Conservation (phyloP, 2,329 filamentous ascomycete genomes). For the Alternaria burnsii region DNA sequence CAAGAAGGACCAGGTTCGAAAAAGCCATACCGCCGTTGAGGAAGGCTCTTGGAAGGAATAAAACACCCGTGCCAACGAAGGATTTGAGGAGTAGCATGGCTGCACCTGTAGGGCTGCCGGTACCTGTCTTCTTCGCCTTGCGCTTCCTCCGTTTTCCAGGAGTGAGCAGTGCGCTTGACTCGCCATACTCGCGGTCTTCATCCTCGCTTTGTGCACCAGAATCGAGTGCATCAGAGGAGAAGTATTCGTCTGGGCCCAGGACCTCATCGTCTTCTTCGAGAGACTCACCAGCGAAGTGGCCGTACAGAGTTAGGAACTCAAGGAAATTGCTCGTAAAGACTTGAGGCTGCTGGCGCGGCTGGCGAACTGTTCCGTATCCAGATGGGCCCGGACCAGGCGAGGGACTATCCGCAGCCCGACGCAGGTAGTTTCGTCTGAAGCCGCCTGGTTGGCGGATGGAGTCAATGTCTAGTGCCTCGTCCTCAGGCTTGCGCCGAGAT, state of each 20-base stretch:
- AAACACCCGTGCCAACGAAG: conserved; percentile 94
- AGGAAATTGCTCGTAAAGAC: conserved; percentile 88
- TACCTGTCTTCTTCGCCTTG: conserved; percentile 80
- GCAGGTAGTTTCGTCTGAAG: conserved; percentile 88
- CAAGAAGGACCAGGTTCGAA: conserved; percentile 88
- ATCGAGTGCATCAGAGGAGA: conserved; percentile 77
- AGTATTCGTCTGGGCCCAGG: conserved; percentile 87
- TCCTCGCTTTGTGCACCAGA: conserved; percentile 60
- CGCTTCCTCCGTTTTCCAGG: conserved; percentile 74
- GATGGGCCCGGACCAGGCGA: conserved; percentile 57
- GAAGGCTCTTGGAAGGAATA: conserved; percentile 92
- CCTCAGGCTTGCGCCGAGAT: conserved; percentile 78
- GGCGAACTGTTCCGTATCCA: conserved; percentile 50
- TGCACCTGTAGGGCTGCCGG: conserved; percentile 80
- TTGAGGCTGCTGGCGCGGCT: conserved; percentile 34
- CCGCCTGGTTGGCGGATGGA: conserved; percentile 93
- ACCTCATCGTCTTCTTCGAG: conserved; percentile 96
- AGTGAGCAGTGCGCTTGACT: conserved; percentile 82
- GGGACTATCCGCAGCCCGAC: conserved; percentile 75
- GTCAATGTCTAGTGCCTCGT: conserved; percentile 83
- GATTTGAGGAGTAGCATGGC: conserved; percentile 91
- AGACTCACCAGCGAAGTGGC: conserved; percentile 96
- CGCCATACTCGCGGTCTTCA: conserved; percentile 80
- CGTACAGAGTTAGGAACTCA: conserved; percentile 93
- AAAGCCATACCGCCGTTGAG: conserved; percentile 98